Conservation (phyloP, 345 rosid species). For the Aethionema arabicum region DNA sequence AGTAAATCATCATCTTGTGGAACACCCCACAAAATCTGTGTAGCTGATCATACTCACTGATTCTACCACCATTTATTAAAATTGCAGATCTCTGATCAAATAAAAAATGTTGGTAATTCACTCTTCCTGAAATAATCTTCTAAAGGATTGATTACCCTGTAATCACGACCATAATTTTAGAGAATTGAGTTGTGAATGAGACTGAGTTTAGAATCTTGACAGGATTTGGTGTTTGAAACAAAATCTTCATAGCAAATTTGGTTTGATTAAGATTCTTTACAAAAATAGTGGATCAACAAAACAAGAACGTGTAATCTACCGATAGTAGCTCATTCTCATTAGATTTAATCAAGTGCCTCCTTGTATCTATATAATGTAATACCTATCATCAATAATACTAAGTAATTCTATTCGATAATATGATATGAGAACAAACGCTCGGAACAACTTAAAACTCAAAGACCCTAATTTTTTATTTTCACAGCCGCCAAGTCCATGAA, state of each 20-base stretch:
- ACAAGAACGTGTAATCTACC: slow-evolving; percentile 13
- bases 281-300: slow-evolving; percentile 30
- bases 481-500: slow-evolving; percentile 71
- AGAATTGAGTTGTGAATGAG: slow-evolving; percentile 57
- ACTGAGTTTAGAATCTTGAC: slow-evolving; percentile 60
- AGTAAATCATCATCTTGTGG: slow-evolving; percentile 80
- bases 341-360: no score
- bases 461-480: slow-evolving; percentile 41
- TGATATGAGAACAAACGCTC: no score
- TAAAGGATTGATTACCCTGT: slow-evolving; percentile 84
- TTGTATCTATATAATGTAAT: slow-evolving; percentile 5
- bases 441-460: no score
- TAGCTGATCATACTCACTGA: slow-evolving; percentile 47
- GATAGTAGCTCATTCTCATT: no score
- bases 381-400: no score
- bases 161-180: slow-evolving; percentile 70
- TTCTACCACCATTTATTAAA: slow-evolving; percentile 39
- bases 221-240: slow-evolving; percentile 48
- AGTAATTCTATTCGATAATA: no score
- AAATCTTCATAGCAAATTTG: slow-evolving; percentile 18
- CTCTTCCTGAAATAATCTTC: slow-evolving; percentile 70
- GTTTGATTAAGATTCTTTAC: neutral
- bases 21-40: slow-evolving; percentile 73
- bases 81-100: slow-evolving; percentile 52
- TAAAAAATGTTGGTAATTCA: slow-evolving; percentile 43